Evolutionary conservation across 306 rosid species (phyloP), one percentile per base, ranked within the genome.

Genomic region (Fagus crenata): DNA sequence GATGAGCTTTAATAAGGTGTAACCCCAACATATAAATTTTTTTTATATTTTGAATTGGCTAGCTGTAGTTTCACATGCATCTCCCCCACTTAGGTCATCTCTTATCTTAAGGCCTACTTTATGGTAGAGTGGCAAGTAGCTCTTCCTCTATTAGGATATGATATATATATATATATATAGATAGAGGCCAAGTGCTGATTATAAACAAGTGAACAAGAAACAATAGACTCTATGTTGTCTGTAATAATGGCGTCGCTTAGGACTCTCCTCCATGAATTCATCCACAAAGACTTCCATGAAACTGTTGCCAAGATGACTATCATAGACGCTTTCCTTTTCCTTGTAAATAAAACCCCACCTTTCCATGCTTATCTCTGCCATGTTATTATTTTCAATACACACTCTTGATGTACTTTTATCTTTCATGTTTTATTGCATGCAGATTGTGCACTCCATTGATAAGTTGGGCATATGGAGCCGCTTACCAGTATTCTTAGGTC

Each of bases 381-480:
- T 43, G 49, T 8, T 43, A 8, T 43, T 43, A 13, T 43, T 43
- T 43, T 13, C 7, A 43, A 13, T 13, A 43, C 51, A 43, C 51
- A 11, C 9, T 43, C 9, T 8, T 43, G 9, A 13, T 43, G 51
- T 7, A 43, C 51, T 43, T 43, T 8, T 70, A 32, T 70, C 18
- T 11, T 49, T 33, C 37, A 46, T 51, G 2, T 53, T n/a, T 17
- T 7, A 5, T 17, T 43, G 51, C 39, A 1, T 12, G 37, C 82
- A 89, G 93, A 85, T 89, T 65, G 40, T 89, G 15, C 93, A 89
- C 81, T 79, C 76, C 1, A 61, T 89, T 36, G 93, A 89, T 69
- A 89, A 85, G 84, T 0, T 84, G 43, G 89, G 89, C 35, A 58
- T 89, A 78, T 89, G 93, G 93, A 89, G 67, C 49, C 80, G 85